phyloP scores from a whole-genome alignment of 495 filamentous ascomycete species.

The Umbilicaria muhlenbergii region DNA sequence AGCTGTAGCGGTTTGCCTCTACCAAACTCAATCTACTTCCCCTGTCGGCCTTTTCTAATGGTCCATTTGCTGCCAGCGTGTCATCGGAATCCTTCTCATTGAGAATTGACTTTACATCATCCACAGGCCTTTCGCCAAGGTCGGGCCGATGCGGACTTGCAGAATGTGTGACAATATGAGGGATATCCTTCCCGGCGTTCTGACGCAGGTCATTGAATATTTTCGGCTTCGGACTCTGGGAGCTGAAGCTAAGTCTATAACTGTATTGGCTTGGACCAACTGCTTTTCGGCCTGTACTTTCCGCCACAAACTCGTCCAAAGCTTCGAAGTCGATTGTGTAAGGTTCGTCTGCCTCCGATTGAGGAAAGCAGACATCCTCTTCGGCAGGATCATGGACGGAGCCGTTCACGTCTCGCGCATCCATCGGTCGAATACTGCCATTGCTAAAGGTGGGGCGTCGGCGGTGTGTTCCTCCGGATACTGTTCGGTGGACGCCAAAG shows the following conservation, averaged over 20 bases:
- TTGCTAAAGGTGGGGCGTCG: slow-evolving; percentile 49
- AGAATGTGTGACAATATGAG: slow-evolving; percentile 21
- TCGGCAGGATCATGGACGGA: slow-evolving; percentile 34
- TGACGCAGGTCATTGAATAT: slow-evolving; percentile 51
- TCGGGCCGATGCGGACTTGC: slow-evolving; percentile 10
- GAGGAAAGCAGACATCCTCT: slow-evolving; percentile 76
- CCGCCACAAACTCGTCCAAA: slow-evolving; percentile 68
- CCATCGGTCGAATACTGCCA: slow-evolving; percentile 30
- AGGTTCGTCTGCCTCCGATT: slow-evolving; percentile 31
- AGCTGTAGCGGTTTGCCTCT: slow-evolving; percentile 66
- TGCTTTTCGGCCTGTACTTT: slow-evolving; percentile 27
- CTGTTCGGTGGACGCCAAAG: slow-evolving; percentile 50
- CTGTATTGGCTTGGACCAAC: slow-evolving; percentile 2
- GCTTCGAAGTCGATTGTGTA: slow-evolving; percentile 73
- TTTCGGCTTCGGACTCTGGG: slow-evolving; percentile 30
- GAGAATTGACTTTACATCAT: slow-evolving; percentile 2
- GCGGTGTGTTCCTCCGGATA: slow-evolving; percentile 49
- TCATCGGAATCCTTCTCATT: slow-evolving; percentile 10
- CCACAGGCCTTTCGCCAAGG: slow-evolving; percentile 3
- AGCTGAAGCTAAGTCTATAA: slow-evolving; percentile 37
- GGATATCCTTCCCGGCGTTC: slow-evolving; percentile 18
- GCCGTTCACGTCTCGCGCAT: slow-evolving; percentile 26
- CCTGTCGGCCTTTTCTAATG: slow-evolving; percentile 19
- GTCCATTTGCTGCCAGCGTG: slow-evolving; percentile 8
- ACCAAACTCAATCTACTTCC: slow-evolving; percentile 12